Evolutionary conservation across 106 monocot species (phyloP), one percentile per base, ranked within the genome.

Genomic region (Dioscorea alata): DNA sequence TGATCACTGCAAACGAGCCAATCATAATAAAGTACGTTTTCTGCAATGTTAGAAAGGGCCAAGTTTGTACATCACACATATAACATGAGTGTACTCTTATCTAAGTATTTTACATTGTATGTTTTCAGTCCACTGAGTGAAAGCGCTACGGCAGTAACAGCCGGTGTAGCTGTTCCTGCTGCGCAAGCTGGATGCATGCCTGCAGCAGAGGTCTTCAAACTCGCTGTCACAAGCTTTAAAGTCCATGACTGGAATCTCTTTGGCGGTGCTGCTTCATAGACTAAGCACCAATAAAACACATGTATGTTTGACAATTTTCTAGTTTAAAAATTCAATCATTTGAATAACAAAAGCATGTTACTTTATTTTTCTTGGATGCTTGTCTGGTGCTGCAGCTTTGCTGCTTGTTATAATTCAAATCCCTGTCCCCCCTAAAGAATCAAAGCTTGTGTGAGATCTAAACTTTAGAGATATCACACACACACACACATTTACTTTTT

Each of bases 1-100:
- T 91, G 75, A 83, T 96, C 20, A 86, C 84, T 69, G 88, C 78
- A 51, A 86, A 91, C 65, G 95, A 96, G 72, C 95, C 91, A 23
- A 59, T 91, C 16, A 16, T 83, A 31, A 91, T 91, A 65, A 96
- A 92, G 95, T 91, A 24, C 60, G 13, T 2, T 14, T 13, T 54
- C 15, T 13, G 19, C 14, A 51, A 54, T 19, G 18, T 6, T 54
- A 54, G 13, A 18, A 16, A 54, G 2, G 15, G 18, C 54, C 2
- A 54, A 54, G 2, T 4, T 19, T 16, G 54, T 16, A 18, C 54
- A 18, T 54, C 13, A 15, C 18, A 13, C 19, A 54, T 18, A 54
- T 16, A 16, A 54, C 54, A 54, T 54, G 1, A 18, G 13, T 54
- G 54, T 54, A 8, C 15, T 14, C 54, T 14, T 8, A 6, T 8